Evolutionary conservation across 23 red algal species (phyloP).

Genomic region (Gracilaria domingensis): DNA sequence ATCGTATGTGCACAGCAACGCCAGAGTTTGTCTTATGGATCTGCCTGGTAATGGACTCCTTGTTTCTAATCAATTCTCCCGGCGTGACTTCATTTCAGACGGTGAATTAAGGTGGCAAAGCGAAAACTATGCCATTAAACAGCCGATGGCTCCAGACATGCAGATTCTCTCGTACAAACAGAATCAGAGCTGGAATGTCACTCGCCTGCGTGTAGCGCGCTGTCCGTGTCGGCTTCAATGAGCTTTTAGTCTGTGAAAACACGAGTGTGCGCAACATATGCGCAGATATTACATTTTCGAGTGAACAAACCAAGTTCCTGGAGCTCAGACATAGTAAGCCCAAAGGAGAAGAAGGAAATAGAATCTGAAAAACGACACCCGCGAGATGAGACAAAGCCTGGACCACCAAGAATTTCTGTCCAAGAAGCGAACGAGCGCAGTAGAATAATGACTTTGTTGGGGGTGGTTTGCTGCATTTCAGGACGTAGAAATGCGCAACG

Average conservation of each 20-base stretch:
- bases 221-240: background rate
- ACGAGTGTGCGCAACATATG: background rate
- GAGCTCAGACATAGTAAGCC: no score
- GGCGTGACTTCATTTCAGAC: background rate
- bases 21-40: background rate
- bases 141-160: background rate
- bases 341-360: no score
- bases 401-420: no score
- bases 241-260: background rate
- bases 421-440: background rate
- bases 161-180: background rate
- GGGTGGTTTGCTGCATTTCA: background rate
- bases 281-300: no score
- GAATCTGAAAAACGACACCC: no score
- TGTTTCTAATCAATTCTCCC: background rate
- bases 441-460: background rate
- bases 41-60: background rate
- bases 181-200: background rate
- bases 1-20: background rate
- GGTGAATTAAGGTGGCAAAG: background rate
- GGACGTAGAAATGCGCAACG: background rate
- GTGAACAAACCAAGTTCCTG: no score
- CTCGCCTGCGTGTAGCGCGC: background rate
- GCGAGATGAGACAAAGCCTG: no score
- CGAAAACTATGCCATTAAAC: background rate